phyloP scores from a whole-genome alignment of 768 basidiomycete genomes.

The Collybiopsis confluens region DNA sequence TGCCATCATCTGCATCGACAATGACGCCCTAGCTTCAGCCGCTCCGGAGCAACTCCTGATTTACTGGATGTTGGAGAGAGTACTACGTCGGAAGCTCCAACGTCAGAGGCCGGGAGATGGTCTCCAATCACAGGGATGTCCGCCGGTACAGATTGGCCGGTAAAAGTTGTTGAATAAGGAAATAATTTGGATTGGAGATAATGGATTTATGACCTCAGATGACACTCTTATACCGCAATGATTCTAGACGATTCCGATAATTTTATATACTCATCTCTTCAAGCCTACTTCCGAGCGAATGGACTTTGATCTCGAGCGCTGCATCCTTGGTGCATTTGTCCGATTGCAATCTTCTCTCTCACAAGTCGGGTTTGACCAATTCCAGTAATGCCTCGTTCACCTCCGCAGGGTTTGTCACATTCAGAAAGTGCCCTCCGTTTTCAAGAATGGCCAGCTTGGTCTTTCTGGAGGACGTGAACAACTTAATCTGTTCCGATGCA shows the following conservation, averaged over 20 bases:
- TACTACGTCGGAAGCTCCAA: background rate
- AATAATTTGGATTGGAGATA: no score
- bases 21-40: background rate
- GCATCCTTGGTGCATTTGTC: no score
- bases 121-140: background rate
- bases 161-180: background rate
- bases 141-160: background rate
- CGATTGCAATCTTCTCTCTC: no score
- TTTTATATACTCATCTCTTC: no score
- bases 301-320: no score
- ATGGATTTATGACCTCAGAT: no score
- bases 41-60: background rate
- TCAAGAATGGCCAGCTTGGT: background rate
- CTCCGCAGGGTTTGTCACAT: background rate
- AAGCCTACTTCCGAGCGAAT: no score
- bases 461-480: background rate
- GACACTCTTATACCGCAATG: no score
- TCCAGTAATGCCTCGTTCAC: background rate
- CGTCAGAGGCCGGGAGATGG: constrained; percentile 1
- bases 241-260: no score
- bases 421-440: background rate
- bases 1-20: background rate
- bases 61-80: background rate
- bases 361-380: no score
- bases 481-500: background rate